Conservation (phyloP, 1,284 basidiomycete species). For the Termitomyces sp. region DNA sequence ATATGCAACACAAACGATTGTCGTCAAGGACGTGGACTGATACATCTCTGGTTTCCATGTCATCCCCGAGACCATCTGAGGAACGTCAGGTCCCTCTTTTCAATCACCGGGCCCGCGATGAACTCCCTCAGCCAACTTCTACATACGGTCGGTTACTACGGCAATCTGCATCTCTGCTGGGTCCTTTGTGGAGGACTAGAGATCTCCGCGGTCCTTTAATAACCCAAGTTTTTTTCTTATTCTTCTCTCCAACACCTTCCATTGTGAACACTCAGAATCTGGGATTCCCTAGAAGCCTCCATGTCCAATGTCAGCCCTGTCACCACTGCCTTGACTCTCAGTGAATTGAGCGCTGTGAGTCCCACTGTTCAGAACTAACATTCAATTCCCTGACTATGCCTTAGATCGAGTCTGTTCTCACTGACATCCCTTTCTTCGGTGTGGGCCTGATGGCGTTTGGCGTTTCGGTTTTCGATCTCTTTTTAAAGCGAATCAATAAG, state of each 20-base stretch:
- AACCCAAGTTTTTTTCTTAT: neutral
- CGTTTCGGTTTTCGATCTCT: slow-evolving; percentile 56
- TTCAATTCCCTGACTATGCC: neutral
- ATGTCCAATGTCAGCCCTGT: slow-evolving; percentile 11
- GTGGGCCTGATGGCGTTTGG: slow-evolving; percentile 64
- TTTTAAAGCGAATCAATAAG: slow-evolving; percentile 47
- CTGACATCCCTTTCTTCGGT: slow-evolving; percentile 64
- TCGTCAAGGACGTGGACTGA: too few relatives aligned
- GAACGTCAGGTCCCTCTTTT: neutral
- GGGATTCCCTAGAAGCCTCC: slow-evolving; percentile 5
- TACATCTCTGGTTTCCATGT: too few relatives aligned
- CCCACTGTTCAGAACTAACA: neutral
- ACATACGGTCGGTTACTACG: too few relatives aligned
- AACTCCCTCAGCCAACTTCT: too few relatives aligned
- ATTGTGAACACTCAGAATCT: slow-evolving; percentile 2
- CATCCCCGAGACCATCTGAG: too few relatives aligned
- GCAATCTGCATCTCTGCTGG: too few relatives aligned
- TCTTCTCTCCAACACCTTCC: too few relatives aligned
- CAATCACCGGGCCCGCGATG: too few relatives aligned
- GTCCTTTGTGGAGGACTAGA: slow-evolving; percentile 4
- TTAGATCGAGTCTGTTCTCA: slow-evolving; percentile 55
- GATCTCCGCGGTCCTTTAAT: neutral
- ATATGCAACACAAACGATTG: too few relatives aligned
- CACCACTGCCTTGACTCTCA: slow-evolving; percentile 25
- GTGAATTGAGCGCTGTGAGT: slow-evolving; percentile 32